Conservation (phyloP, 768 basidiomycete genomes). For the Tricholoma furcatifolium region DNA sequence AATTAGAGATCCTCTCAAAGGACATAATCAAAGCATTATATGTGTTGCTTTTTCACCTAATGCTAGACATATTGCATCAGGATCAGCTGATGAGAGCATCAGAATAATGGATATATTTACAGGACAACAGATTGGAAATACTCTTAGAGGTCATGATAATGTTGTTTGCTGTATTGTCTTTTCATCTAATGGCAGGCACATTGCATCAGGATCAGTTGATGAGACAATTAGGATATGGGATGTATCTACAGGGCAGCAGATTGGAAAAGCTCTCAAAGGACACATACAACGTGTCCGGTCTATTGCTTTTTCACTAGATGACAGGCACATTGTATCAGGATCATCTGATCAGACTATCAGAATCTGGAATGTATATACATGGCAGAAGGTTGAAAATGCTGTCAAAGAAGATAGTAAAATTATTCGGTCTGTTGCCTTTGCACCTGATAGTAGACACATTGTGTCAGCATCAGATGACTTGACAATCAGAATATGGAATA, state of each 20-base stretch:
- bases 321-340: conserved; percentile 2
- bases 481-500: neutral
- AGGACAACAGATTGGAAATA: neutral
- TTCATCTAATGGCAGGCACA: conserved; percentile 11
- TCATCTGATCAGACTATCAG: neutral
- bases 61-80: neutral
- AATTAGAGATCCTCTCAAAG: conserved; percentile 1
- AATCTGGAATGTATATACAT: neutral
- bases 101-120: neutral
- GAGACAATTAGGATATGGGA: neutral
- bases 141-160: neutral
- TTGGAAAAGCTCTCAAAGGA: too few relatives aligned
- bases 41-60: neutral
- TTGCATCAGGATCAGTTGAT: neutral
- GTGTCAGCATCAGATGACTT: neutral
- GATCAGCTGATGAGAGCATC: neutral
- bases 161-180: neutral
- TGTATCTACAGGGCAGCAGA: too few relatives aligned
- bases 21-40: neutral
- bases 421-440: neutral
- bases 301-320: conserved; percentile 9
- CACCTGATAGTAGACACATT: neutral
- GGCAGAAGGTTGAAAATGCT: neutral
- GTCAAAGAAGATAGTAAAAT: conserved; percentile 6
- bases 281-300: neutral